Conservation (phyloP, 768 basidiomycete genomes). For the Lyophyllum semitale region DNA sequence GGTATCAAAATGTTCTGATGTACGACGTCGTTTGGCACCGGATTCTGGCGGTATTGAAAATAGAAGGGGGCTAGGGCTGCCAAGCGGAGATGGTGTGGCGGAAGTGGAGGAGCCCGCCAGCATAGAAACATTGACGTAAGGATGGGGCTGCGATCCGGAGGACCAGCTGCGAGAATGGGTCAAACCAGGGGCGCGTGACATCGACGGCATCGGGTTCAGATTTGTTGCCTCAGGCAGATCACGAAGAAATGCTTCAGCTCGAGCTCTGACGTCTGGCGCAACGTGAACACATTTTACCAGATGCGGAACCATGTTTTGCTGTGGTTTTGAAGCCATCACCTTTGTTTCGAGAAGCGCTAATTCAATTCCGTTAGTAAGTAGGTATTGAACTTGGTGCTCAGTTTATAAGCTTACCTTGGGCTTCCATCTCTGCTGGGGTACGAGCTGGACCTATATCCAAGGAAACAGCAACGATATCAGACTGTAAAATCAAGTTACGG, state of each 20-base stretch:
- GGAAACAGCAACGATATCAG: not conserved
- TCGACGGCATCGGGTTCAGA: not conserved
- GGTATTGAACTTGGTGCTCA: not conserved
- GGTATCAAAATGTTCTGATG: not conserved
- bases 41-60: not conserved
- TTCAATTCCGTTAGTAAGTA: not conserved
- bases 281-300: slow-evolving; percentile 9
- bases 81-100: not conserved
- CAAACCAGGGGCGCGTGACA: not conserved
- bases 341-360: not conserved
- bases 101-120: too few relatives aligned
- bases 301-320: slow-evolving; percentile 15
- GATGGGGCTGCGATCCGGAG: not conserved
- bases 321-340: slow-evolving; percentile 14
- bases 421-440: not conserved
- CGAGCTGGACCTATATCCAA: not conserved
- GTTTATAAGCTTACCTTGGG: not conserved
- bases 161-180: not conserved
- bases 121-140: too few relatives aligned
- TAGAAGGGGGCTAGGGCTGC: not conserved
- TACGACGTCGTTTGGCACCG: not conserved
- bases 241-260: not conserved
- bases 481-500: not conserved
- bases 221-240: not conserved
- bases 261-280: slow-evolving; percentile 2